Evolutionary conservation across 2,329 filamentous ascomycete species (phyloP).

Genomic region (Colletotrichum cuscutae): DNA sequence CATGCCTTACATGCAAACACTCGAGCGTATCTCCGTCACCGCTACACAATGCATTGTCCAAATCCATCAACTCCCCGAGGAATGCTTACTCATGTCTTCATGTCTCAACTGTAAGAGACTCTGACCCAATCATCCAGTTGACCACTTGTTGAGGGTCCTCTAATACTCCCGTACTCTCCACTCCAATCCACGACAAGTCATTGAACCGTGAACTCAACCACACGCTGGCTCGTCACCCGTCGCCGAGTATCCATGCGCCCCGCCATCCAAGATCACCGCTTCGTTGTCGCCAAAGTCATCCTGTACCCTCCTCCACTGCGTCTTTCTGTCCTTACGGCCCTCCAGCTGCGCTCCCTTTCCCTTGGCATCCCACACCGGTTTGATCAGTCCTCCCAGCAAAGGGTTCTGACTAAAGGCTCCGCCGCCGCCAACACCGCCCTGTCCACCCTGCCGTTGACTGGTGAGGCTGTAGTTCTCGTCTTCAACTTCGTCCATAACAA

Average conservation of each 20-base stretch:
- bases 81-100: not conserved
- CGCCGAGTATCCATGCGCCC: constrained; percentile 54
- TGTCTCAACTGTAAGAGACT: constrained; percentile 10
- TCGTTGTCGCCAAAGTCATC: constrained; percentile 70
- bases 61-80: not conserved
- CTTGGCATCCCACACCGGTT: constrained; percentile 68
- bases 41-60: constrained; percentile 10
- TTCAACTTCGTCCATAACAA: constrained; percentile 36
- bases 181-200: not conserved
- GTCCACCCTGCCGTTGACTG: constrained; percentile 40
- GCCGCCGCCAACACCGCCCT: constrained; percentile 57
- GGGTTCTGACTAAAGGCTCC: constrained; percentile 78
- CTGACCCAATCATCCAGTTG: not conserved
- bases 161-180: no score
- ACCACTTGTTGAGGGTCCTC: no score
- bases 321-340: constrained; percentile 54
- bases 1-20: not conserved
- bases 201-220: constrained; percentile 39
- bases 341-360: constrained; percentile 59
- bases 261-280: constrained; percentile 67
- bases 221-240: constrained; percentile 53
- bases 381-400: constrained; percentile 71
- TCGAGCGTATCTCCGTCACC: not conserved
- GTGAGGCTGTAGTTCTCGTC: constrained; percentile 38
- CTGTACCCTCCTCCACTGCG: constrained; percentile 69